phyloP scores from a whole-genome alignment of 768 basidiomycete species.

The Coprinellus micaceus region DNA sequence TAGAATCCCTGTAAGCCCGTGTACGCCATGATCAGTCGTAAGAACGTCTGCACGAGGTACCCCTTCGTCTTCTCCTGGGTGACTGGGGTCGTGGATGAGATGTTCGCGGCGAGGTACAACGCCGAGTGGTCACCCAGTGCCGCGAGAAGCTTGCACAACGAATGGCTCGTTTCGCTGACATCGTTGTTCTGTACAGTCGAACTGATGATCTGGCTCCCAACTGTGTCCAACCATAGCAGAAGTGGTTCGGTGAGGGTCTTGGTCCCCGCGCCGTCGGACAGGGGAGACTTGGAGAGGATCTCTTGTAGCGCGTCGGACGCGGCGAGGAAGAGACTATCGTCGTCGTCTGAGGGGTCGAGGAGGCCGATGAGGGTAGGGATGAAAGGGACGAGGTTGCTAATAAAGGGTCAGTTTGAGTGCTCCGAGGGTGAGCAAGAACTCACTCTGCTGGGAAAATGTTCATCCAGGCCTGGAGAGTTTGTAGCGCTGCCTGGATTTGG shows the following conservation, averaged over 20 bases:
- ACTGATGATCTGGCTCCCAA: conserved; percentile 48
- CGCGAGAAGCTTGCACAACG: conserved; percentile 75
- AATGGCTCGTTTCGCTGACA: conserved; percentile 58
- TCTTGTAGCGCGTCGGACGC: conserved; percentile 75
- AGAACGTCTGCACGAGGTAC: conserved; percentile 60
- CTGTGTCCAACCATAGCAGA: conserved; percentile 67
- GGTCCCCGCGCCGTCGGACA: conserved; percentile 66
- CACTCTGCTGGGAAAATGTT: conserved; percentile 64
- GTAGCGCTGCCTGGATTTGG: conserved; percentile 68
- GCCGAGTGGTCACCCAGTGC: conserved; percentile 87
- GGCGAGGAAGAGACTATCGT: conserved; percentile 53
- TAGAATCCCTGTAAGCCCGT: conserved; percentile 72
- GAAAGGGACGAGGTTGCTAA: conserved; percentile 66
- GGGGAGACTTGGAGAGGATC: conserved; percentile 68
- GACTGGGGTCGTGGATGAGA: conserved; percentile 46
- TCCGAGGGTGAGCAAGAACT: conserved; percentile 15
- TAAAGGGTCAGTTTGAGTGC: conserved; percentile 1
- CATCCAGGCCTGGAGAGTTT: conserved; percentile 85
- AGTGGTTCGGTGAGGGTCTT: conserved; percentile 81
- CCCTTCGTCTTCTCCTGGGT: conserved; percentile 23
- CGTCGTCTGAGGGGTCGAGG: conserved; percentile 51
- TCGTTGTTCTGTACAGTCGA: conserved; percentile 33
- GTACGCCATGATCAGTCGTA: conserved; percentile 68
- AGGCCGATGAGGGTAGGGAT: conserved; percentile 63
- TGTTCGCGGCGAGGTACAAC: conserved; percentile 66